phyloP scores from a whole-genome alignment of 179 eudicot species.

The Camellia oleifera region DNA sequence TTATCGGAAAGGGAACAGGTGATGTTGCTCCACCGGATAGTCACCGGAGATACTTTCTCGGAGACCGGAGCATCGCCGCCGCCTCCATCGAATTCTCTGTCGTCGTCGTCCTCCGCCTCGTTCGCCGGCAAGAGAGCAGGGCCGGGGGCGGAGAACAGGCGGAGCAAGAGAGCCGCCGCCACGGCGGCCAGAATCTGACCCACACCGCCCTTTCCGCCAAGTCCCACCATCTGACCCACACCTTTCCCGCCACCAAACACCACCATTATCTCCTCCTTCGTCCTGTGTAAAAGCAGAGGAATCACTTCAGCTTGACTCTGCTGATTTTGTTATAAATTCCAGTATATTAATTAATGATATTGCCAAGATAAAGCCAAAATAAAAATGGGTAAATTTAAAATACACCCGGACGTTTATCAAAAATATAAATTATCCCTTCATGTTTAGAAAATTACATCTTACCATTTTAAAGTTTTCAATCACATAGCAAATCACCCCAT shows the following conservation, averaged over 20 bases:
- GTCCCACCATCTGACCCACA: constrained; percentile 28
- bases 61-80: constrained; percentile 34
- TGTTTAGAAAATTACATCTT: too few species aligned
- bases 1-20: constrained; percentile 67
- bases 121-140: constrained; percentile 47
- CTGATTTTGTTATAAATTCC: neutral
- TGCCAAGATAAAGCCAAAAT: neutral
- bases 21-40: constrained; percentile 75
- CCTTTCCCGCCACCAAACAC: constrained; percentile 31
- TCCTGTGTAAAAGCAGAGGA: constrained; percentile 9
- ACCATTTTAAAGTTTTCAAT: too few species aligned
- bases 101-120: constrained; percentile 35
- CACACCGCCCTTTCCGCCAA: constrained; percentile 55
- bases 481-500: too few species aligned
- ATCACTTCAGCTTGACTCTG: neutral
- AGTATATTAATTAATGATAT: neutral
- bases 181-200: constrained; percentile 72
- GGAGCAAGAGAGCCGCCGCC: constrained; percentile 75
- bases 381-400: neutral
- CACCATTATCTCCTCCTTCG: constrained; percentile 29
- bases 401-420: too few species aligned
- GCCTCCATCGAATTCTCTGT: constrained; percentile 18
- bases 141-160: constrained; percentile 63
- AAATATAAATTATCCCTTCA: too few species aligned
- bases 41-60: constrained; percentile 64